These are phyloP conservation scores for Sclerotinia subarctica DNA, from an alignment of 2,329 filamentous ascomycete genomes.

Conservation along the genomic window DNA sequence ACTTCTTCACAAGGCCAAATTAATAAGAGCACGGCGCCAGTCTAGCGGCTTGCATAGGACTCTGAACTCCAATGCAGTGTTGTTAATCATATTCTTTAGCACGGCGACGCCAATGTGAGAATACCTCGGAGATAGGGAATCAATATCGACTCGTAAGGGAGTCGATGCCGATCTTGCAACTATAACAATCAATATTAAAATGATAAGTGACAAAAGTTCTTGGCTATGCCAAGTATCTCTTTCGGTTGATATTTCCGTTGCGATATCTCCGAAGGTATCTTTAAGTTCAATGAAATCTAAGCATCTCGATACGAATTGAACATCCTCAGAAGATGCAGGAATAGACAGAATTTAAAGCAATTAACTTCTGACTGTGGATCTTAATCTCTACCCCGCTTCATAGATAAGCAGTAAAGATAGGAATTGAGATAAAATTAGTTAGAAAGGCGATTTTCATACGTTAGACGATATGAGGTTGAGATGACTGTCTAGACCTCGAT, in stretches of 20 bases:
- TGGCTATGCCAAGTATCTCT: neutral
- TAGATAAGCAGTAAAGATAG: neutral
- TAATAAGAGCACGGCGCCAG: neutral
- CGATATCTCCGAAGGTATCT: neutral
- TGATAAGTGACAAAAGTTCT: neutral
- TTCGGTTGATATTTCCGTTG: neutral
- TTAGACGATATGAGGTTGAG: neutral
- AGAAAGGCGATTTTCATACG: neutral
- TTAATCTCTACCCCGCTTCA: neutral
- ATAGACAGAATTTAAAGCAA: neutral
- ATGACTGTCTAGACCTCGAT: neutral
- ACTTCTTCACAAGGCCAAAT: no score
- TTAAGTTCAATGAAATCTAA: neutral
- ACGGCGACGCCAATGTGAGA: neutral
- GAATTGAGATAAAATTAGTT: neutral
- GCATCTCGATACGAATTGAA: neutral
- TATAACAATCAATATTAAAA: neutral
- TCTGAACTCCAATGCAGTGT: neutral
- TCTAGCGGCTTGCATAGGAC: neutral
- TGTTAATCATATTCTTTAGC: neutral
- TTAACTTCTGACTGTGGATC: neutral
- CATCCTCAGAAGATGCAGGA: neutral
- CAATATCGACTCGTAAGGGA: neutral
- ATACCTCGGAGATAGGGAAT: neutral
- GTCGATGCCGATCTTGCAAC: neutral